Conservation (phyloP, 176 grass and related monocot genomes). For the Aegilops sharonensis region DNA sequence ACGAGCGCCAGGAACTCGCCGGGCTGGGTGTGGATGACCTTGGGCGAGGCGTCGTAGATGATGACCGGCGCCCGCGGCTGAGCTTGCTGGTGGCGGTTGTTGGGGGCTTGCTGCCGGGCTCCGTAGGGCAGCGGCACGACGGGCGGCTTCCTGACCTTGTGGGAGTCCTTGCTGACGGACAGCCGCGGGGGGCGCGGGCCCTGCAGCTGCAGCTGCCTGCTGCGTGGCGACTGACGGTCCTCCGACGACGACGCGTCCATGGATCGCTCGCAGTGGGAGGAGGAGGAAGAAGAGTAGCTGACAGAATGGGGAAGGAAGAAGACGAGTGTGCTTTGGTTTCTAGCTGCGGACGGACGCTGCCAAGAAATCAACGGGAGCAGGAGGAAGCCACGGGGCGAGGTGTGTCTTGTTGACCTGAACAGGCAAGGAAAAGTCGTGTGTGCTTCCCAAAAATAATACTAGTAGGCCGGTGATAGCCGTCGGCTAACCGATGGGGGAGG, state of each 20-base stretch:
- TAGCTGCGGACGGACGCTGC: not conserved
- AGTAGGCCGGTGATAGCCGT: too few species aligned
- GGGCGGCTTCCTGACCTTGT: slow-evolving; percentile 91
- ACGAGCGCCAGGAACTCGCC: slow-evolving; percentile 92
- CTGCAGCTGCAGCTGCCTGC: slow-evolving; percentile 74
- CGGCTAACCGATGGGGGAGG: too few species aligned
- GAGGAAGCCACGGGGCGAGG: not conserved
- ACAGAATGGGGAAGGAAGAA: not conserved
- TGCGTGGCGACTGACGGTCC: slow-evolving; percentile 54
- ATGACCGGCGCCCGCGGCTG: slow-evolving; percentile 45
- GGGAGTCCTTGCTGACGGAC: slow-evolving; percentile 66
- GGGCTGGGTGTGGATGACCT: slow-evolving; percentile 79
- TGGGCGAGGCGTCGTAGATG: slow-evolving; percentile 92
- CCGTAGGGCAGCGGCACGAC: slow-evolving; percentile 40
- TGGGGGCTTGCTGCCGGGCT: not conserved
- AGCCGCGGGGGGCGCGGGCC: slow-evolving; percentile 74
- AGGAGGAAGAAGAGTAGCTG: not conserved
- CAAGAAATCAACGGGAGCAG: not conserved
- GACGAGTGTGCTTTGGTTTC: not conserved
- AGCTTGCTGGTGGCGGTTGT: not conserved
- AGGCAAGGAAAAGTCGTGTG: not conserved
- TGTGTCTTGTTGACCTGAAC: not conserved
- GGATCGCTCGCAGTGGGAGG: not conserved
- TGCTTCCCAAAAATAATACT: not conserved
- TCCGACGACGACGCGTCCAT: slow-evolving; percentile 49